These are phyloP conservation scores for Aspergillus sp. DNA, from an alignment of 2,329 filamentous ascomycete genomes.

Conservation along the genomic window DNA sequence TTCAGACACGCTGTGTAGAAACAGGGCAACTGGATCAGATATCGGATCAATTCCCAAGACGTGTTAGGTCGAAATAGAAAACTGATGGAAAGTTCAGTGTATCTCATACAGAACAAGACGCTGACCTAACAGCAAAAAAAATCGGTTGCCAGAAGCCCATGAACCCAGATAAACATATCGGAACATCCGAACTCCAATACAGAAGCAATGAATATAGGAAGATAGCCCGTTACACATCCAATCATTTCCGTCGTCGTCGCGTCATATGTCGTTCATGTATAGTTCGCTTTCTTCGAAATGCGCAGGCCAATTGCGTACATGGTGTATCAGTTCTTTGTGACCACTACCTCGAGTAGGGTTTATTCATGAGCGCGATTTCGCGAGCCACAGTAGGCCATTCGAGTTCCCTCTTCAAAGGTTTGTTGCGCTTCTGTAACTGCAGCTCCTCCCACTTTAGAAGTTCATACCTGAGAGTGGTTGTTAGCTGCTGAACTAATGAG, in stretches of 20 bases:
- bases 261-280: background rate
- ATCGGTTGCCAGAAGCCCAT: background rate
- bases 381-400: conserved; percentile 88
- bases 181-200: background rate
- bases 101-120: background rate
- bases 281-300: background rate
- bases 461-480: conserved; percentile 59
- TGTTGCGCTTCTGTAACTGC: conserved; percentile 56
- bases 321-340: background rate
- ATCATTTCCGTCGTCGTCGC: background rate
- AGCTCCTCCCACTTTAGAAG: conserved; percentile 92
- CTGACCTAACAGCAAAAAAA: background rate
- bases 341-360: conserved; percentile 74
- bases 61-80: background rate
- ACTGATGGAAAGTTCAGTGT: background rate
- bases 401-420: conserved; percentile 68
- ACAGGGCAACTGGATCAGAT: background rate
- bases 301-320: background rate
- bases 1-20: too few species aligned
- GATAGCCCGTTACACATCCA: background rate
- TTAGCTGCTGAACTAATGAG: conserved; percentile 13
- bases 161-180: too few species aligned
- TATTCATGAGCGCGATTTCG: conserved; percentile 94
- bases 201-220: background rate
- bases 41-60: background rate